These are phyloP conservation scores for Taphrina deformans DNA, from an alignment of 1,139 yeast genomes.

Conservation along the genomic window DNA sequence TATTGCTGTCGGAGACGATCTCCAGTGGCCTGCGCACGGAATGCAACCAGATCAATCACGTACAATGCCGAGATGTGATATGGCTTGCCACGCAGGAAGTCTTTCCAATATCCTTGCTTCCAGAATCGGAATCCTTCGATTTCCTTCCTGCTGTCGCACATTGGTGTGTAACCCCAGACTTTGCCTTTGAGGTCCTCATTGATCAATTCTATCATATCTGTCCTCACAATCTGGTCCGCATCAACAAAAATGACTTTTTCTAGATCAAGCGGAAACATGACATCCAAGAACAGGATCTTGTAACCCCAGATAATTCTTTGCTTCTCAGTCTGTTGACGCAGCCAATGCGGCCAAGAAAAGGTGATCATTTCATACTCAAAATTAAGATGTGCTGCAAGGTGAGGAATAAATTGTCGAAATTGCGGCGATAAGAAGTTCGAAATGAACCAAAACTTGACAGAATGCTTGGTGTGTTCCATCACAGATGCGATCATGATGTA, in stretches of 20 bases:
- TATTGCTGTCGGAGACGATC: constrained; percentile 81
- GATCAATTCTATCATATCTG: constrained; percentile 68
- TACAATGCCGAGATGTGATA: constrained; percentile 84
- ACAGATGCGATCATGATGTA: constrained; percentile 80
- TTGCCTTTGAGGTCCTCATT: constrained; percentile 70
- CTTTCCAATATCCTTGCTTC: constrained; percentile 90
- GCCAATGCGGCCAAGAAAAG: constrained; percentile 92
- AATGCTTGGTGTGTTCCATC: constrained; percentile 58
- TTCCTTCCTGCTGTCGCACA: constrained; percentile 78
- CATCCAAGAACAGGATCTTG: constrained; percentile 82
- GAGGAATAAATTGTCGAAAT: constrained; percentile 58
- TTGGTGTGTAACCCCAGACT: constrained; percentile 81
- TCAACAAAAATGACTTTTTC: constrained; percentile 80
- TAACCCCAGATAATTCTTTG: constrained; percentile 86
- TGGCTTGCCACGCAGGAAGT: constrained; percentile 54
- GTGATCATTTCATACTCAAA: constrained; percentile 71
- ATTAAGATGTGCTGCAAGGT: constrained; percentile 57
- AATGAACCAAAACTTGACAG: constrained; percentile 83
- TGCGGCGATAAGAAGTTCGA: constrained; percentile 75
- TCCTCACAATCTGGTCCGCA: constrained; percentile 75
- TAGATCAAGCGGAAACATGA: constrained; percentile 74
- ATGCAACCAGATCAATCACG: constrained; percentile 70
- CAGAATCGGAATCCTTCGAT: constrained; percentile 89
- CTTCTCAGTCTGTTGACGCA: constrained; percentile 70
- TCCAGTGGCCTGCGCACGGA: constrained; percentile 70